Conservation (phyloP, 345 rosid genomes). For the Dovyalis caffra region DNA sequence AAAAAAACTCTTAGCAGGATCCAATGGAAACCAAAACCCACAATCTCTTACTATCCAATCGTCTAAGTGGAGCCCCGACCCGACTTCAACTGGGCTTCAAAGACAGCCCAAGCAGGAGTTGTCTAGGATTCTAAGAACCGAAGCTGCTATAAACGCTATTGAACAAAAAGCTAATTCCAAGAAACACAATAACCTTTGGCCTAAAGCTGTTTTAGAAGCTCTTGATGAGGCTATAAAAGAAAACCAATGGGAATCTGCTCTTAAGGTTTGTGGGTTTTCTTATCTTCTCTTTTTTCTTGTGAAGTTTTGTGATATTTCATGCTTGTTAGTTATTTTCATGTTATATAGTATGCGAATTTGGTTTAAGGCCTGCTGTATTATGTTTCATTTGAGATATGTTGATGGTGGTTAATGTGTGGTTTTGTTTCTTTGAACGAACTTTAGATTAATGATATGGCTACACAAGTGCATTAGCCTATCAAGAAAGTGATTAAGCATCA, state of each 20-base stretch:
- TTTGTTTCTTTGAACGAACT: not conserved
- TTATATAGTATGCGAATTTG: not conserved
- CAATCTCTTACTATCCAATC: conserved; percentile 10
- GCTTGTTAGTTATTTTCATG: not conserved
- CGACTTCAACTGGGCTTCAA: conserved; percentile 32
- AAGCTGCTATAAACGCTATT: conserved; percentile 59
- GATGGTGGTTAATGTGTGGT: not conserved
- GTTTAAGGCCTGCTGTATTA: not conserved
- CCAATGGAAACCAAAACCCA: conserved; percentile 2
- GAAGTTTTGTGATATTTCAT: not conserved
- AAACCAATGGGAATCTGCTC: conserved; percentile 62
- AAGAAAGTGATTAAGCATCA: not conserved
- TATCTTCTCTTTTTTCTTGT: not conserved
- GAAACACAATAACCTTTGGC: conserved; percentile 69
- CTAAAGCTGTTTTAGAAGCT: conserved; percentile 85
- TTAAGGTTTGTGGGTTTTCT: conserved; percentile 43
- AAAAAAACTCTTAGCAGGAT: conserved; percentile 36
- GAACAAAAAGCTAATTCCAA: conserved; percentile 71
- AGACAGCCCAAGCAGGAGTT: conserved; percentile 51
- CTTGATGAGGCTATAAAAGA: conserved; percentile 65
- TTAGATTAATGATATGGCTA: not conserved
- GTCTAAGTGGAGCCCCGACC: conserved; percentile 26
- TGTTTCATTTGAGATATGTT: not conserved
- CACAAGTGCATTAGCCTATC: not conserved
- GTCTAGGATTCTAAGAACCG: conserved; percentile 63